Evolutionary conservation across 1,139 yeast genomes (phyloP).

Genomic region (Protomyces pachydermus): DNA sequence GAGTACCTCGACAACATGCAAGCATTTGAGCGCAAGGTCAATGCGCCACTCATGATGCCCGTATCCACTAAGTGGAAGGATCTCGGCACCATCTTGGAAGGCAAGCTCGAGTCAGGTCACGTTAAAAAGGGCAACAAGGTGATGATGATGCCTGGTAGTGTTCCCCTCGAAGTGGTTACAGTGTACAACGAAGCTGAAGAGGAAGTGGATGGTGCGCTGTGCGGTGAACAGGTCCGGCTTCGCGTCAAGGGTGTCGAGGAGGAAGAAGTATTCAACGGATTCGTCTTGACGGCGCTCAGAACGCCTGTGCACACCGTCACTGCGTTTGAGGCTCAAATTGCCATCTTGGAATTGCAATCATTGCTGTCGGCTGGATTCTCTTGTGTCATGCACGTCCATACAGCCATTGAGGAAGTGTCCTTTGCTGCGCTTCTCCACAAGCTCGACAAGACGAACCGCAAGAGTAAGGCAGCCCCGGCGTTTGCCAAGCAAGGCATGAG

Average conservation of each 20-base stretch:
- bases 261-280: slow-evolving; percentile 89
- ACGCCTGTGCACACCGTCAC: slow-evolving; percentile 90
- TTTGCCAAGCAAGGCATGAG: slow-evolving; percentile 99
- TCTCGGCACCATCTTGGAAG: slow-evolving; percentile 94
- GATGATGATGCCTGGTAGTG: slow-evolving; percentile 87
- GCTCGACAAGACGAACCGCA: slow-evolving; percentile 91
- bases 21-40: slow-evolving; percentile 75
- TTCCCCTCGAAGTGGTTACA: slow-evolving; percentile 72
- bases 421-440: slow-evolving; percentile 81
- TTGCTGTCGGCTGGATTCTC: slow-evolving; percentile 92
- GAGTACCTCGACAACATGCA: slow-evolving; percentile 83
- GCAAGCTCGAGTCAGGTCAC: slow-evolving; percentile 95
- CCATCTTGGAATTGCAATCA: slow-evolving; percentile 91
- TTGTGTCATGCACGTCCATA: slow-evolving; percentile 97
- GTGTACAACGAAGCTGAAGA: slow-evolving; percentile 93
- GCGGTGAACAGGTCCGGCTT: slow-evolving; percentile 96
- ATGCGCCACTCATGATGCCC: slow-evolving; percentile 97
- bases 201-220: slow-evolving; percentile 81
- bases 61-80: slow-evolving; percentile 81
- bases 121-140: slow-evolving; percentile 71
- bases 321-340: slow-evolving; percentile 90
- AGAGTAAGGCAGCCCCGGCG: slow-evolving; percentile 94
- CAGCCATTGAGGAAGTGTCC: slow-evolving; percentile 93
- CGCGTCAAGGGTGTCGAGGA: slow-evolving; percentile 94
- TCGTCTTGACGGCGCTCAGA: slow-evolving; percentile 76